Conservation (phyloP, 257 asterid species). For the Orobanche coerulescens region DNA sequence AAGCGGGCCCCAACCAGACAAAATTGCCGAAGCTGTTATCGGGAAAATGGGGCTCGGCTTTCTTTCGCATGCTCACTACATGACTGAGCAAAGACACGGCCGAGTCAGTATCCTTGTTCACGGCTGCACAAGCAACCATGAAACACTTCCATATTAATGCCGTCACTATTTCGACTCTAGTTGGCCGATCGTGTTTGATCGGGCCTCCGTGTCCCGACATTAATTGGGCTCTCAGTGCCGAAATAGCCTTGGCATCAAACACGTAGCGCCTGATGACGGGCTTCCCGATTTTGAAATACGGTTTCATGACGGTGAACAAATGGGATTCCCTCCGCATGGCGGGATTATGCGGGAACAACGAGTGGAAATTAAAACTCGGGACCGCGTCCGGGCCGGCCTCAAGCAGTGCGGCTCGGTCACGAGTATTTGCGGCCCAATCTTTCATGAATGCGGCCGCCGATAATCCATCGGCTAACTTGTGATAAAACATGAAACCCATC, state of each 20-base stretch:
- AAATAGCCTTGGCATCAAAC: slow-evolving; percentile 25
- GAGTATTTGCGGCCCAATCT: slow-evolving; percentile 27
- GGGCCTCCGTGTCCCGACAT: neutral
- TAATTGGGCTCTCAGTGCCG: slow-evolving; percentile 16
- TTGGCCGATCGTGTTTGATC: slow-evolving; percentile 19
- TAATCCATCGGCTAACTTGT: slow-evolving; percentile 33
- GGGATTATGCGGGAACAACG: slow-evolving; percentile 31
- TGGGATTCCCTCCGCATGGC: slow-evolving; percentile 27
- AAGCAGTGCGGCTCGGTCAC: neutral
- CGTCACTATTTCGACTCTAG: slow-evolving; percentile 32
- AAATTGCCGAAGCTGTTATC: slow-evolving; percentile 36
- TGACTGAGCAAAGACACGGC: slow-evolving; percentile 26
- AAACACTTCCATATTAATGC: slow-evolving; percentile 40
- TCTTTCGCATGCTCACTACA: slow-evolving; percentile 37
- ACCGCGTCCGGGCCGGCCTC: slow-evolving; percentile 25
- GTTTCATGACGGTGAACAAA: slow-evolving; percentile 33
- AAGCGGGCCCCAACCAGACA: slow-evolving; percentile 35
- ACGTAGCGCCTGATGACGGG: slow-evolving; percentile 34
- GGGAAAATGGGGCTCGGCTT: slow-evolving; percentile 23
- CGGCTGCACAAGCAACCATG: slow-evolving; percentile 20
- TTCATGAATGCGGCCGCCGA: slow-evolving; percentile 31
- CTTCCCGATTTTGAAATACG: slow-evolving; percentile 29
- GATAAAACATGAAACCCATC: slow-evolving; percentile 29
- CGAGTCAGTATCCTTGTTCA: neutral
- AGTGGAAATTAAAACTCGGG: too few species aligned